Conservation (phyloP, 2,329 filamentous ascomycete genomes). For the Arthrobotrys iridis region DNA sequence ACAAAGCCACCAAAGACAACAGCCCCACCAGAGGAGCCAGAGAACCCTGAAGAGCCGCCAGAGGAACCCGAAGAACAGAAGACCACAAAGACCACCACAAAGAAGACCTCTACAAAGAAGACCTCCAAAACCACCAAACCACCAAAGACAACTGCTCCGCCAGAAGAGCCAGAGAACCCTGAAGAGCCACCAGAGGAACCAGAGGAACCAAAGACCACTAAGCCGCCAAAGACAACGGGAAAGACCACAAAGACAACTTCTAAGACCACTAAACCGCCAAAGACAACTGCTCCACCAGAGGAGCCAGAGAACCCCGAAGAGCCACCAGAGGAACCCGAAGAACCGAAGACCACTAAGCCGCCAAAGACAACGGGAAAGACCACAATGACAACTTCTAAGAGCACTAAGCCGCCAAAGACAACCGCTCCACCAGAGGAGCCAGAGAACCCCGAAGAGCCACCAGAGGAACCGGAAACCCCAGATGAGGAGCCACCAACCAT, state of each 20-base stretch:
- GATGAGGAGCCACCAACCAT: not conserved
- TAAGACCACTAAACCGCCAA: not conserved
- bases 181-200: not conserved
- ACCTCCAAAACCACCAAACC: not conserved
- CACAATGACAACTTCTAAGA: not conserved
- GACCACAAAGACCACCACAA: not conserved
- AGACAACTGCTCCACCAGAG: not conserved
- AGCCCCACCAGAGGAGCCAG: not conserved
- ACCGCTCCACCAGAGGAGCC: not conserved
- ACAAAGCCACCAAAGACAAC: not conserved
- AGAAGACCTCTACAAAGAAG: not conserved
- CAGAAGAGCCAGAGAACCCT: not conserved
- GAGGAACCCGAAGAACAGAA: not conserved
- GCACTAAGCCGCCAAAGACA: not conserved
- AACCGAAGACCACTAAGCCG: too few relatives aligned
- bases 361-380: not conserved
- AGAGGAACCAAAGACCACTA: too few relatives aligned
- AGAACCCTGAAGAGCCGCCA: not conserved
- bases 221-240: not conserved
- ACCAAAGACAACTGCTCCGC: not conserved
- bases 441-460: not conserved
- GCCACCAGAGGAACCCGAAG: not conserved
- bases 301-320: not conserved
- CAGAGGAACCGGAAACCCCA: not conserved
- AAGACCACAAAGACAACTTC: not conserved